Evolutionary conservation across 140 eudicot species (phyloP), one percentile per base, ranked within the genome.

Genomic region (Cichorium intybus): DNA sequence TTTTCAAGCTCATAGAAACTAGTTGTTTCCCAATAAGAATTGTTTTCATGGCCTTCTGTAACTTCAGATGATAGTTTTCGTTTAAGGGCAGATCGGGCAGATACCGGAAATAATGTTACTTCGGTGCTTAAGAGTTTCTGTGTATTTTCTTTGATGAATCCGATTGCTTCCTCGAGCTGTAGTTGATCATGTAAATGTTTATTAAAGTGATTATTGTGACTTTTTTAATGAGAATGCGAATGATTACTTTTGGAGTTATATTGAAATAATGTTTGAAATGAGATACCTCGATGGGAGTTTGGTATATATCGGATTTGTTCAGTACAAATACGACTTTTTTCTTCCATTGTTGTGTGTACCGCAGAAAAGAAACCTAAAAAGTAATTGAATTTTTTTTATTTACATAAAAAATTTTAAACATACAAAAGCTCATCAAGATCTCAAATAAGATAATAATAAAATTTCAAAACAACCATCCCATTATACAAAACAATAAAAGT

Each of bases 331-430:
- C 92, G 24, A 88, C 81, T 66, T 71, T 92, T 74, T 92, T 92
- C 96, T 85, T 92, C 98, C 98, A 92, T 56, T 92, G 95, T 45
- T 92, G 98, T 62, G 87, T 92, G 67, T 92, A 92, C 39, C 92
- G 95, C 24, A 92, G 84, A 83, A 92, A 92, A 60, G 80, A 47
- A 75, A 92, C 96, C 98, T 92, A 77, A 45, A 43, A 76, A 52
- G 50, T 68, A 65, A 68, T 62, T 77, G 24, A 51, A 16, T 11
- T 37, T n/a, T n/a, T n/a, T n/a, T n/a, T n/a, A n/a, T n/a, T n/a
- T n/a, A n/a, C n/a, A n/a, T n/a, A n/a, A n/a, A n/a, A n/a, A n/a
- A n/a, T n/a, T n/a, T n/a, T n/a, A n/a, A n/a, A n/a, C n/a, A n/a
- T n/a, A n/a, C n/a, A n/a, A n/a, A n/a, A n/a, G n/a, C n/a, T n/a